phyloP scores from a whole-genome alignment of 495 filamentous ascomycete genomes.

The Evernia prunastri region DNA sequence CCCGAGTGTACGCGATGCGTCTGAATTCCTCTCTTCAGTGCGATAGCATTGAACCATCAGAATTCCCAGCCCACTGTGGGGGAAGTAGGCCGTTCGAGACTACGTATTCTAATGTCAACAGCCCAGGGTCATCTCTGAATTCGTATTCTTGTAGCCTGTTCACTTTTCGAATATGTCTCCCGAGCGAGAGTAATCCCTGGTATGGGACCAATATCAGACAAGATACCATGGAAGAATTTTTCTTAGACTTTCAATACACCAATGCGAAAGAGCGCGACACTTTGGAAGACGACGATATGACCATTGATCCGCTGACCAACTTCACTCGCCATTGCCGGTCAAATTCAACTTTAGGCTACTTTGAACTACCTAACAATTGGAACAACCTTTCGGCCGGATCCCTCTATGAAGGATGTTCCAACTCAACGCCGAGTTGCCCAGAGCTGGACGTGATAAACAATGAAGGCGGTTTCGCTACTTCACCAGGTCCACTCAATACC shows the following conservation, averaged over 20 bases:
- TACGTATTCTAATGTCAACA: not conserved
- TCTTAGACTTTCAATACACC: not conserved
- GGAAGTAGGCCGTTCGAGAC: not conserved
- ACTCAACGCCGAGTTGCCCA: no score
- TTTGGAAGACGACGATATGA: no score
- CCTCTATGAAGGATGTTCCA: no score
- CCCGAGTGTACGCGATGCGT: not conserved
- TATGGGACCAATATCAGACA: not conserved
- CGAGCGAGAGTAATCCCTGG: not conserved
- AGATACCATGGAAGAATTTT: not conserved
- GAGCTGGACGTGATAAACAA: no score
- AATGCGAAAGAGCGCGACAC: not conserved
- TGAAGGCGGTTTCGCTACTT: no score
- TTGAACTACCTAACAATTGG: conserved; percentile 6
- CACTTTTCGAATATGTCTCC: no score
- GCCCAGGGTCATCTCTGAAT: no score
- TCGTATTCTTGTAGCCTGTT: no score
- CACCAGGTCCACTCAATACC: no score
- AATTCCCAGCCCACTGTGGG: not conserved
- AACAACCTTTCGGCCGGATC: conserved; percentile 1
- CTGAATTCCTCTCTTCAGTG: not conserved
- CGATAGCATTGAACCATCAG: not conserved
- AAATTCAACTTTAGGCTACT: not conserved
- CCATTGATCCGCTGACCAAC: not conserved
- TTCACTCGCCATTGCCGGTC: not conserved